Percentiles rank a stretch among this genome's conserved stretches.
Conservation (phyloP, 768 basidiomycete genomes). For the Floccularia luteovirens region DNA sequence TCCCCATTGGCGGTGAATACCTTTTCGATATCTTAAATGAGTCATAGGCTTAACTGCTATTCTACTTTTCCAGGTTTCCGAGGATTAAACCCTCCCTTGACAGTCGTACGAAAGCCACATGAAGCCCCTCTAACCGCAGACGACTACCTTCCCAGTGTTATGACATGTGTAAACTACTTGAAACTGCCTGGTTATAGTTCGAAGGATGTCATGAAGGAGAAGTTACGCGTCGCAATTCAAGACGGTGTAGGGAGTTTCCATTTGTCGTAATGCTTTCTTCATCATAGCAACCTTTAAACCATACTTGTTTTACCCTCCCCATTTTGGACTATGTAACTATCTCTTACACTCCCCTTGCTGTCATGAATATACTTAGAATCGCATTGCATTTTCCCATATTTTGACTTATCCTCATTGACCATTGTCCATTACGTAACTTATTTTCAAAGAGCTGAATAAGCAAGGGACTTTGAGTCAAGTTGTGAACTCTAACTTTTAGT, state of each 20-base stretch:
- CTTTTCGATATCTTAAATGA: neutral
- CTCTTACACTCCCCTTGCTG: neutral
- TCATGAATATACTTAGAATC: neutral
- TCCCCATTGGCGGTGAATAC: conserved; percentile 86
- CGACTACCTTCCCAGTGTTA: conserved; percentile 93
- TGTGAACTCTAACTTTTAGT: conserved; percentile 4
- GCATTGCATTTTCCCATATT: too few species aligned
- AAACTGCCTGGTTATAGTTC: conserved; percentile 95
- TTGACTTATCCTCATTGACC: too few species aligned
- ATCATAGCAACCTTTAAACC: neutral
- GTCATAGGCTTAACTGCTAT: neutral
- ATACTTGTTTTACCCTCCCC: conserved; percentile 6
- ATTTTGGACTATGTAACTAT: conserved; percentile 3
- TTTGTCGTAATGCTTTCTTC: conserved; percentile 58
- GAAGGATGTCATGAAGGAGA: conserved; percentile 77
- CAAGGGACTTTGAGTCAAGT: neutral
- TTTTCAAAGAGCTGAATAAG: neutral
- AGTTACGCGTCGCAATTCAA: conserved; percentile 76
- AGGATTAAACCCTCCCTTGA: conserved; percentile 87
- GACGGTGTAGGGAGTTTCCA: conserved; percentile 98
- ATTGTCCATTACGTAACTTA: neutral
- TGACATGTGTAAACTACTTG: conserved; percentile 97
- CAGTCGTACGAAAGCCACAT: conserved; percentile 95
- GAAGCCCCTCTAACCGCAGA: conserved; percentile 87
- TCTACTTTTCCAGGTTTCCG: conserved; percentile 64